phyloP scores from a whole-genome alignment of 225 moss, liverwort and hornwort genomes.

The Marchantia polymorpha region DNA sequence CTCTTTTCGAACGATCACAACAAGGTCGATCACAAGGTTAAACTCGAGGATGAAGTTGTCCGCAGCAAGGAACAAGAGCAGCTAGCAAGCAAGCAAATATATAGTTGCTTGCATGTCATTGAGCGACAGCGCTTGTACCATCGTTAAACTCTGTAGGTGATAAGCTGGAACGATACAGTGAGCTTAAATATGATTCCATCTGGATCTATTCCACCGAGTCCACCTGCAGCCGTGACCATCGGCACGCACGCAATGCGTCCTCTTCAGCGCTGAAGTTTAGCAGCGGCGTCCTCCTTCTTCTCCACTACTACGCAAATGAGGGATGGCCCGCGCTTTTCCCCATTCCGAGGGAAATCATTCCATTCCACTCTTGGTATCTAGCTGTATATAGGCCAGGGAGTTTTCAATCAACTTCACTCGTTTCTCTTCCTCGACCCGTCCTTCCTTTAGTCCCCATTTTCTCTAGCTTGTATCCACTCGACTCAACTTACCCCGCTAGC shows the following conservation, averaged over 20 bases:
- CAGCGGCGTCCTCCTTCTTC: conserved; percentile 1
- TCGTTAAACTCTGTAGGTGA: too few species aligned
- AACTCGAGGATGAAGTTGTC: too few species aligned
- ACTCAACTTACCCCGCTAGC: too few species aligned
- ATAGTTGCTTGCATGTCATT: too few species aligned
- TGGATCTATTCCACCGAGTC: too few species aligned
- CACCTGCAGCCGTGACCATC: not conserved
- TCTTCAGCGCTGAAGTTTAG: conserved; percentile 3
- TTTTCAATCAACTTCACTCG: not conserved
- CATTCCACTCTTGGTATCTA: not conserved
- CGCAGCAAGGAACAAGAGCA: too few species aligned
- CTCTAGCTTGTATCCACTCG: not conserved
- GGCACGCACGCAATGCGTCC: not conserved
- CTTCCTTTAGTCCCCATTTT: not conserved
- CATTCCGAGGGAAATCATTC: not conserved
- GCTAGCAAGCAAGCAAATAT: too few species aligned
- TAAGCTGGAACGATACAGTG: too few species aligned
- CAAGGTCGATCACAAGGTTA: too few species aligned
- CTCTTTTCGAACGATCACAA: too few species aligned
- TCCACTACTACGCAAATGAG: conserved; percentile 7
- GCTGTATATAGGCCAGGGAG: not conserved
- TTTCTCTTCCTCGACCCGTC: not conserved
- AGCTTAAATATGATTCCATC: too few species aligned
- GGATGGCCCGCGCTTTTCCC: conserved; percentile 8
- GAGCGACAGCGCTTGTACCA: too few species aligned